A percentile compares a stretch with the other conserved stretches of the same genome.
Conservation (phyloP, 2,329 filamentous ascomycete genomes). For the Sclerotiophoma versabilis region DNA sequence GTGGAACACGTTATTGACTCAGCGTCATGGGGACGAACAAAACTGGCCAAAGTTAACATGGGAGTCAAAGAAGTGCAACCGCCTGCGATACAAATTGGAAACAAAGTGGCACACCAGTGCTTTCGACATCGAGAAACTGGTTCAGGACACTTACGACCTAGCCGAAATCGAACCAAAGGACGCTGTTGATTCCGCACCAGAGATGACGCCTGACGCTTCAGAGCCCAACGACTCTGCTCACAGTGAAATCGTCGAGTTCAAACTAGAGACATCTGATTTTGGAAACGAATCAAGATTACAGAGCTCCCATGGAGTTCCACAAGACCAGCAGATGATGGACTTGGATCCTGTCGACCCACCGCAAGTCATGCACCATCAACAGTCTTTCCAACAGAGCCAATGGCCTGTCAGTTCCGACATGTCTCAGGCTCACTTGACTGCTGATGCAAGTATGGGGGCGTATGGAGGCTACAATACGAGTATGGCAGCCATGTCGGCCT, state of each 20-base stretch:
- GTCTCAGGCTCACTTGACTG: slow-evolving; percentile 36
- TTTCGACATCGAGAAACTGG: slow-evolving; percentile 63
- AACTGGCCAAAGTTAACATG: slow-evolving; percentile 58
- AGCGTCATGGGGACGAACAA: slow-evolving; percentile 63
- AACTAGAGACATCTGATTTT: slow-evolving; percentile 44
- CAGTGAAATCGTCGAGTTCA: slow-evolving; percentile 46
- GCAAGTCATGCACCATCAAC: slow-evolving; percentile 40
- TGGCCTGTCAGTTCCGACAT: slow-evolving; percentile 48
- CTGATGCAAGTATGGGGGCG: slow-evolving; percentile 38
- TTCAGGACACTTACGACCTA: slow-evolving; percentile 65
- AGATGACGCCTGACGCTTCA: slow-evolving; percentile 31
- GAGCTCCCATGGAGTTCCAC: slow-evolving; percentile 40
- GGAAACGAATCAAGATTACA: slow-evolving; percentile 34
- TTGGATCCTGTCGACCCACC: slow-evolving; percentile 44
- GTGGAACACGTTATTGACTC: slow-evolving; percentile 65
- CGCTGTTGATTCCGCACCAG: slow-evolving; percentile 31
- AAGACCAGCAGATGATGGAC: slow-evolving; percentile 47
- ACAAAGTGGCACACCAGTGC: slow-evolving; percentile 65
- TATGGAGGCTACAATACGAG: slow-evolving; percentile 39
- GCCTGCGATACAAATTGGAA: slow-evolving; percentile 70
- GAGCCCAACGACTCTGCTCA: slow-evolving; percentile 38
- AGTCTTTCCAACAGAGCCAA: slow-evolving; percentile 36
- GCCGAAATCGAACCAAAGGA: slow-evolving; percentile 48
- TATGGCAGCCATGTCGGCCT: slow-evolving; percentile 41
- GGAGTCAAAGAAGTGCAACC: slow-evolving; percentile 70